Evolutionary conservation across 2,329 filamentous ascomycete species (phyloP).

Genomic region (Neonectria coccinea): DNA sequence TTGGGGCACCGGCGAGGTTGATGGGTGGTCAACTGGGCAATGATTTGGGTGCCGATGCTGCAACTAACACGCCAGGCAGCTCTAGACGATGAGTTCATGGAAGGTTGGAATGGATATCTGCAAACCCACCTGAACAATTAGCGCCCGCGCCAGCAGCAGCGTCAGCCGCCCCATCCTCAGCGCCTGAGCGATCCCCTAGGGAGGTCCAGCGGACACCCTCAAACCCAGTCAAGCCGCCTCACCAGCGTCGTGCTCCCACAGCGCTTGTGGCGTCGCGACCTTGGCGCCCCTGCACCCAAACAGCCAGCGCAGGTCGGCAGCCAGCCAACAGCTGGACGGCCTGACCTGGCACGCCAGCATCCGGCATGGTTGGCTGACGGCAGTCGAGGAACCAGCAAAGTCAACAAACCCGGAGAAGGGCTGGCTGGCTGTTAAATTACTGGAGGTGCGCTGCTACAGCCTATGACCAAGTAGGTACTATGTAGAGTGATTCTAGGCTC

Average conservation of each 20-base stretch:
- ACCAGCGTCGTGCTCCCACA: slow-evolving; percentile 31
- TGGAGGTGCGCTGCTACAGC: slow-evolving; percentile 24
- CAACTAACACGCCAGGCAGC: not conserved
- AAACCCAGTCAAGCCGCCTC: slow-evolving; percentile 40
- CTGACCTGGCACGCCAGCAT: slow-evolving; percentile 9
- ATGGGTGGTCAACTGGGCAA: not conserved
- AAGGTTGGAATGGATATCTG: not conserved
- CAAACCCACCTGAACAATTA: not conserved
- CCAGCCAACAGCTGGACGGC: slow-evolving; percentile 24
- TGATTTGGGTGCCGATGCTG: not conserved
- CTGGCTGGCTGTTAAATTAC: slow-evolving; percentile 24
- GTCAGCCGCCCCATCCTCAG: slow-evolving; percentile 1
- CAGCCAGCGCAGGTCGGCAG: slow-evolving; percentile 16
- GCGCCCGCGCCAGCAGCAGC: slow-evolving; percentile 11
- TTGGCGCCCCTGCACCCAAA: slow-evolving; percentile 29
- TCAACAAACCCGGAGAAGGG: slow-evolving; percentile 27
- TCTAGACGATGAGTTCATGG: not conserved
- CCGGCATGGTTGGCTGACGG: slow-evolving; percentile 32
- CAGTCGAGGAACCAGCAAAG: slow-evolving; percentile 32
- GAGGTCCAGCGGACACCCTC: slow-evolving; percentile 18
- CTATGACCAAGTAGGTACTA: not conserved
- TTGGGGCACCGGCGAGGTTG: not conserved
- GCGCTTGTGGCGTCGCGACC: slow-evolving; percentile 36
- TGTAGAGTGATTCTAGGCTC: not conserved
- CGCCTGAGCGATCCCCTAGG: slow-evolving; percentile 18